Evolutionary conservation across 83 land plant species (phyloP).

Genomic region (Picea abies): DNA sequence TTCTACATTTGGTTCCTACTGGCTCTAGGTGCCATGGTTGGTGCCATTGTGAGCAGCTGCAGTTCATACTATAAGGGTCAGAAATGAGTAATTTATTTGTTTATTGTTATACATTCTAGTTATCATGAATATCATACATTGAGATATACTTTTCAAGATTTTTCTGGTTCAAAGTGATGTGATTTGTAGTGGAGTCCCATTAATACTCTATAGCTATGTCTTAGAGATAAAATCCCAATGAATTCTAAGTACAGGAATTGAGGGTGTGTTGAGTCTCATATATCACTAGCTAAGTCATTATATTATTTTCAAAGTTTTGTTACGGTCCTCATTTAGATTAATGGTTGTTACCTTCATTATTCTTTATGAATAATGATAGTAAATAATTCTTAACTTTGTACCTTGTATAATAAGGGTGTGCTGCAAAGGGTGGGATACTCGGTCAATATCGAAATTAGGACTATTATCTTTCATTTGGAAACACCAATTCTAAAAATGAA

Average conservation of each 20-base stretch:
- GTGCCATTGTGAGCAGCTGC: slow-evolving; percentile 55
- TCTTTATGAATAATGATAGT: not conserved
- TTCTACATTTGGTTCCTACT: slow-evolving; percentile 60
- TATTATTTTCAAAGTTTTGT: slow-evolving; percentile 24
- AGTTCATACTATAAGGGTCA: slow-evolving; percentile 49
- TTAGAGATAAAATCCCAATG: not conserved
- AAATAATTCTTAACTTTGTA: not conserved
- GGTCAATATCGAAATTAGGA: not conserved
- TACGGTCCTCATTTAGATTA: not conserved
- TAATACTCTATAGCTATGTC: too few species aligned
- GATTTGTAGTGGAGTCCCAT: too few species aligned
- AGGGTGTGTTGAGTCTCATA: slow-evolving; percentile 15
- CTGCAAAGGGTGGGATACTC: not conserved
- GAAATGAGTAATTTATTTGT: slow-evolving; percentile 30
- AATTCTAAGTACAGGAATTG: slow-evolving; percentile 23
- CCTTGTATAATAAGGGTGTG: not conserved
- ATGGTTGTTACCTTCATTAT: not conserved
- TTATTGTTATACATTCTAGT: not conserved
- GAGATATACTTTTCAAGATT: not conserved
- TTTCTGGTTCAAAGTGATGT: too few species aligned
- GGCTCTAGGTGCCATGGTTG: slow-evolving; percentile 68
- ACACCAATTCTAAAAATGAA: not conserved
- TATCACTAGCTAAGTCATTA: slow-evolving; percentile 24
- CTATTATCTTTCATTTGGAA: not conserved
- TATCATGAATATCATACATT: not conserved